Conservation (phyloP, 306 rosid genomes). For the Nissolia schottii region DNA sequence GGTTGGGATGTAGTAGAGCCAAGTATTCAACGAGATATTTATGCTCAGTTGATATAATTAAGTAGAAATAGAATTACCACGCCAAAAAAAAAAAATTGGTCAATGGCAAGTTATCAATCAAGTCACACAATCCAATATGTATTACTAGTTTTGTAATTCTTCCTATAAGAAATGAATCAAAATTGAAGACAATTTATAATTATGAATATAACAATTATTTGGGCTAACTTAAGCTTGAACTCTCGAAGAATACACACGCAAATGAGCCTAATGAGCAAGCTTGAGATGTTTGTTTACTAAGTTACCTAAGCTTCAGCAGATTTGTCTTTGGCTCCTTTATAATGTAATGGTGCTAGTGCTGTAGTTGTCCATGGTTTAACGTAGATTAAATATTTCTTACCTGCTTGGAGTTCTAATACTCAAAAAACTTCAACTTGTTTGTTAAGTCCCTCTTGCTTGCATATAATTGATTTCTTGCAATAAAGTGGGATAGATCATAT, state of each 20-base stretch:
- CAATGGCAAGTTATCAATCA: conserved; percentile 4
- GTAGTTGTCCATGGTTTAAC: not conserved
- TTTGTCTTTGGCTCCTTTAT: not conserved
- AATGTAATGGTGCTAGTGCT: not conserved
- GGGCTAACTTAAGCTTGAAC: not conserved
- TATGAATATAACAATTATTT: not conserved
- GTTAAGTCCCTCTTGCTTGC: not conserved
- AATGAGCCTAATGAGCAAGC: not conserved
- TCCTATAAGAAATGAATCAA: not conserved
- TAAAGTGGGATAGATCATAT: not conserved
- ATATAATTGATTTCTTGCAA: not conserved
- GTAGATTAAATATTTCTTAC: not conserved
- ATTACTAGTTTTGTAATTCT: not conserved
- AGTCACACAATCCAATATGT: not conserved
- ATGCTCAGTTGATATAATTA: not conserved
- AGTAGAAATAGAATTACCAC: not conserved
- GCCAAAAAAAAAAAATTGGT: conserved; percentile 15
- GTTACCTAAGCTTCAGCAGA: not conserved
- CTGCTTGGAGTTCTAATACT: not conserved
- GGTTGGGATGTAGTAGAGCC: conserved; percentile 14
- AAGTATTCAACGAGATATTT: not conserved
- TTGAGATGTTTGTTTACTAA: not conserved
- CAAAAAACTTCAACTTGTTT: not conserved
- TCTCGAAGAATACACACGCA: not conserved
- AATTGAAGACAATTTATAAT: no score